Base-by-base conservation (phyloP, 768 basidiomycete genomes). In the Leucocoprinus sp. region DNA sequence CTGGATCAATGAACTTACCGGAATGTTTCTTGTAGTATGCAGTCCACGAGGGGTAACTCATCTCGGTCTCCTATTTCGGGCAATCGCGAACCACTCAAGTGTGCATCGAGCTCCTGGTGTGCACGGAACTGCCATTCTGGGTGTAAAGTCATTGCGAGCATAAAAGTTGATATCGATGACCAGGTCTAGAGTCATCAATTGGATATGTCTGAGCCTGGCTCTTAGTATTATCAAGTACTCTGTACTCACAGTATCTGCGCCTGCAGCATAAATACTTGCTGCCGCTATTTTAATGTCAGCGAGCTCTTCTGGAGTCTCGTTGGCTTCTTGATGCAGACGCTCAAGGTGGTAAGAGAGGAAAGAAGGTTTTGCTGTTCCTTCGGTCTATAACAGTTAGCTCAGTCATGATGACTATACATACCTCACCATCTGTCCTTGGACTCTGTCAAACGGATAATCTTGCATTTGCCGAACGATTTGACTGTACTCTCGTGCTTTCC, bases 51-150 rank as follows among this genome's bases (percentile, higher is more conserved):
- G 6, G 81, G 80, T 44, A 87, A 57, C 0, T 58, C 63, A 4
- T 60, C 48, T 3, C 81, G 65, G 55, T 85, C 84, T 26, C 61
- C 66, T 50, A 82, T 72, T 0, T 62, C 67, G 0, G 86, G 85
- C 23, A 85, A 63, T 5, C 83, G 68, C 29, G 70, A 69, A 23
- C 54, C 43, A 8, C 76, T 76, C 26, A 80, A 64, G 11, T 81
- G 73, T 1, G 54, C 39, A 54, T 87, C 85, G n/a, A 88, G 69
- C 52, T 88, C 84, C n/a, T 66, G 61, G 52, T 84, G 82, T 0
- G 79, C 84, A 41, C 71, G 74, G 23, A 52, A 65, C 37, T 78
- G 71, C 1, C 68, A 71, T 26, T 73, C 71, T 0, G 83, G 82
- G 53, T 84, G 59, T 5, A 66, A 59, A 41, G 80, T 66, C 76